Conservation (phyloP, 495 filamentous ascomycete species). For the Hyaloscypha hepaticicola region DNA sequence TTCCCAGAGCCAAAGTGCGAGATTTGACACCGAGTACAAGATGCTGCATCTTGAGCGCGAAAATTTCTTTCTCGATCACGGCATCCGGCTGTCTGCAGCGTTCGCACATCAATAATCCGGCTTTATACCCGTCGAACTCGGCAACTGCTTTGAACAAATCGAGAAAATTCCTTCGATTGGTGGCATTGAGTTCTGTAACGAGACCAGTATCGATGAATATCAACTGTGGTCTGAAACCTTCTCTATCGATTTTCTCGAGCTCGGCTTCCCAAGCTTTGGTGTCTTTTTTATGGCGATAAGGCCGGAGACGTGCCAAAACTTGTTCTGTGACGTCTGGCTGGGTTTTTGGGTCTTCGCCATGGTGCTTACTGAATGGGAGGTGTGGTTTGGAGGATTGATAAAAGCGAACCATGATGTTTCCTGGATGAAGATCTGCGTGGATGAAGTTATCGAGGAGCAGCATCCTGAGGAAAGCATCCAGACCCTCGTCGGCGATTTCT, state of each 20-base stretch:
- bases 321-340: conserved; percentile 83
- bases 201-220: conserved; percentile 98
- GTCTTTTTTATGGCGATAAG: conserved; percentile 60
- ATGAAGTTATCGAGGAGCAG: conserved; percentile 97
- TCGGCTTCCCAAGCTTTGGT: conserved; percentile 64
- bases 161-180: conserved; percentile 87
- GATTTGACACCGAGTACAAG: conserved; percentile 87
- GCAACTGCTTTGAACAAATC: conserved; percentile 95
- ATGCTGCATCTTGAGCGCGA: conserved; percentile 95
- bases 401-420: conserved; percentile 99
- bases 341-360: conserved; percentile 50
- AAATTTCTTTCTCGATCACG: conserved; percentile 84
- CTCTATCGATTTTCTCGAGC: conserved; percentile 75
- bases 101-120: conserved; percentile 94
- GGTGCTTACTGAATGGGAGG: conserved; percentile 49
- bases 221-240: conserved; percentile 90
- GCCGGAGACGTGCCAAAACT: conserved; percentile 75
- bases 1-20: conserved; percentile 86
- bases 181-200: conserved; percentile 87
- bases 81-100: conserved; percentile 87
- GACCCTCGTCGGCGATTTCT: conserved; percentile 92
- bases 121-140: conserved; percentile 95
- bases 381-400: conserved; percentile 69
- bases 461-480: conserved; percentile 98
- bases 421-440: conserved; percentile 96